These are phyloP conservation scores for Magnusiomyces magnusii DNA, from an alignment of 1,139 yeast species.

Conservation along the genomic window DNA sequence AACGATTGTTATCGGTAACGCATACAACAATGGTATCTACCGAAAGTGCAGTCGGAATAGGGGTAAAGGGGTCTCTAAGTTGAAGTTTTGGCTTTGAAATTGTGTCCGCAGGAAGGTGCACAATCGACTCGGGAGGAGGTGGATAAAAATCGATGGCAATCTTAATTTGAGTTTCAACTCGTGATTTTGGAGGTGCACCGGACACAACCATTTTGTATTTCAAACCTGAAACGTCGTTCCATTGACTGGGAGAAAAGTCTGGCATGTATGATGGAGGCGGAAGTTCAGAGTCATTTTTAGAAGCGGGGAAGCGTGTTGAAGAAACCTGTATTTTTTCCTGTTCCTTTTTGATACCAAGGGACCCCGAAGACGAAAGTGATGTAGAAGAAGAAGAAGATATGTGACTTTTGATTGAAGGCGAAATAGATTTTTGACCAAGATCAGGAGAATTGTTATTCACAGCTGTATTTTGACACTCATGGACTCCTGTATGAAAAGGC, in stretches of 20 bases:
- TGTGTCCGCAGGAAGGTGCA: slow-evolving; percentile 75
- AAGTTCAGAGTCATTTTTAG: slow-evolving; percentile 8
- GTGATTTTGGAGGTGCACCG: slow-evolving; percentile 64
- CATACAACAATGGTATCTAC: slow-evolving; percentile 35
- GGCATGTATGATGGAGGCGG: slow-evolving; percentile 28
- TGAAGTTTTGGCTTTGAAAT: slow-evolving; percentile 74
- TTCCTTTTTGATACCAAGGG: slow-evolving; percentile 4
- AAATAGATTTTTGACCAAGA: not conserved
- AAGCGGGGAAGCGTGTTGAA: not conserved
- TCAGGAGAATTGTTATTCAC: not conserved
- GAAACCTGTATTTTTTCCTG: slow-evolving; percentile 2
- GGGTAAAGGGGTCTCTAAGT: slow-evolving; percentile 38
- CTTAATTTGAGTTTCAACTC: slow-evolving; percentile 91
- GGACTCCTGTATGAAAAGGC: not conserved
- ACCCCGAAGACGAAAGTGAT: slow-evolving; percentile 6
- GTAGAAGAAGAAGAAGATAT: slow-evolving; percentile 1
- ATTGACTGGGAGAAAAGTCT: slow-evolving; percentile 29
- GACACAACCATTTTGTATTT: slow-evolving; percentile 52
- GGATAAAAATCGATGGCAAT: slow-evolving; percentile 59
- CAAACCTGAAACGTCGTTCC: slow-evolving; percentile 31
- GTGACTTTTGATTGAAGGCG: slow-evolving; percentile 1
- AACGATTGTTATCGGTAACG: slow-evolving; percentile 32
- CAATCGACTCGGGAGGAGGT: slow-evolving; percentile 57
- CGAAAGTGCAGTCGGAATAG: slow-evolving; percentile 25
- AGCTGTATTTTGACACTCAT: not conserved